Conservation (phyloP, 139 green algal species). For the Coelastrella sp. region DNA sequence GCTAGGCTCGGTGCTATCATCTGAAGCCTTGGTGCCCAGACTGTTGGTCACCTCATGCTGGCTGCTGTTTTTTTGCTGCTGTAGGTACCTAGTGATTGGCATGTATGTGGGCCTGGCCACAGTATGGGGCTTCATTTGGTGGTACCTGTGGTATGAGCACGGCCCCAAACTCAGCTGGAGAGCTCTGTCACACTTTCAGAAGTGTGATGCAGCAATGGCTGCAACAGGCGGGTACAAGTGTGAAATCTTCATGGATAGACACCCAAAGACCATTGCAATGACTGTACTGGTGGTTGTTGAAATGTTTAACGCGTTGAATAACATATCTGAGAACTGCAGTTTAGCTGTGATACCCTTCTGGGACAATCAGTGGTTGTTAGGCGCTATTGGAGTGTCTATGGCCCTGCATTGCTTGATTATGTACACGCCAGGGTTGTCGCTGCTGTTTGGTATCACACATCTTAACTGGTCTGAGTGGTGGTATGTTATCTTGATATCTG, state of each 20-base stretch:
- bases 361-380: slow-evolving; percentile 88
- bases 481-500: slow-evolving; percentile 86
- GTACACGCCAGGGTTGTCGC: slow-evolving; percentile 82
- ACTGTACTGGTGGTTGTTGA: slow-evolving; percentile 93
- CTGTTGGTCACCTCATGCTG: too few species aligned
- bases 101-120: slow-evolving; percentile 94
- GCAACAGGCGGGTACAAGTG: slow-evolving; percentile 67
- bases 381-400: slow-evolving; percentile 89
- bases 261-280: slow-evolving; percentile 91
- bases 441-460: slow-evolving; percentile 86
- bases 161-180: slow-evolving; percentile 34
- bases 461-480: slow-evolving; percentile 86
- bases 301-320: slow-evolving; percentile 98
- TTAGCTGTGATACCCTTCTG: slow-evolving; percentile 85
- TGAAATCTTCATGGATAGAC: slow-evolving; percentile 74
- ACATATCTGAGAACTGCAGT: slow-evolving; percentile 88
- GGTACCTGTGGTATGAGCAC: slow-evolving; percentile 80
- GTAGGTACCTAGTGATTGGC: slow-evolving; percentile 83
- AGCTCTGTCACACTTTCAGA: slow-evolving; percentile 67
- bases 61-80: not conserved
- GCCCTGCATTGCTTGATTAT: slow-evolving; percentile 91
- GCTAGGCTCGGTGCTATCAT: not conserved
- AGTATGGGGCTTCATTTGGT: slow-evolving; percentile 91
- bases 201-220: slow-evolving; percentile 40
- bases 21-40: too few species aligned